phyloP scores from a whole-genome alignment of 1,139 yeast genomes.

The Kurtzmaniella quercitrusa region DNA sequence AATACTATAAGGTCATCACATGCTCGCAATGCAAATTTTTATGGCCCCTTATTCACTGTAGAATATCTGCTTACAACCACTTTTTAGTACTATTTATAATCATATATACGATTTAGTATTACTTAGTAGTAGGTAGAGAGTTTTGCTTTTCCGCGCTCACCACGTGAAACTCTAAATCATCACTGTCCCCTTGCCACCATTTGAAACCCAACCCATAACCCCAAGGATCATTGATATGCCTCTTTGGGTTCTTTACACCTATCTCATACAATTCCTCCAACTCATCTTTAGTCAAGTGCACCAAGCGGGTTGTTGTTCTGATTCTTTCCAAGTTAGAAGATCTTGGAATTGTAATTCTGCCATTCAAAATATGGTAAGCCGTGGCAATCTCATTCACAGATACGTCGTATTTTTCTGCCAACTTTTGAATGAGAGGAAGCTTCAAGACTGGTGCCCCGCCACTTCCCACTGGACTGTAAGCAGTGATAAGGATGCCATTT shows the following conservation, averaged over 20 bases:
- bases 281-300: slow-evolving; percentile 41
- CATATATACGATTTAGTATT: too few relatives aligned
- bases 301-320: slow-evolving; percentile 25
- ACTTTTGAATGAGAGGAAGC: slow-evolving; percentile 25
- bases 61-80: too few relatives aligned
- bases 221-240: slow-evolving; percentile 33
- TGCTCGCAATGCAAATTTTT: too few relatives aligned
- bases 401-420: slow-evolving; percentile 29
- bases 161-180: slow-evolving; percentile 13
- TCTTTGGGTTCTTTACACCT: slow-evolving; percentile 41
- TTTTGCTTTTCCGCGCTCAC: not conserved
- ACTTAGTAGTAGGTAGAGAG: too few relatives aligned
- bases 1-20: too few relatives aligned
- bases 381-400: slow-evolving; percentile 30
- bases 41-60: too few relatives aligned
- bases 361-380: slow-evolving; percentile 35
- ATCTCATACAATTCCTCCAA: slow-evolving; percentile 34
- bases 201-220: slow-evolving; percentile 35
- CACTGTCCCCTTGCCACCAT: slow-evolving; percentile 32
- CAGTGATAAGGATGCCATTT: slow-evolving; percentile 23
- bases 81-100: too few relatives aligned
- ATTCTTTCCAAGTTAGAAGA: slow-evolving; percentile 37
- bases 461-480: slow-evolving; percentile 36
- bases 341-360: slow-evolving; percentile 31
- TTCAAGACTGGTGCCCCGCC: slow-evolving; percentile 34